Evolutionary conservation across 148 eudicot genomes (phyloP).

Genomic region (Rhododendron simsii): DNA sequence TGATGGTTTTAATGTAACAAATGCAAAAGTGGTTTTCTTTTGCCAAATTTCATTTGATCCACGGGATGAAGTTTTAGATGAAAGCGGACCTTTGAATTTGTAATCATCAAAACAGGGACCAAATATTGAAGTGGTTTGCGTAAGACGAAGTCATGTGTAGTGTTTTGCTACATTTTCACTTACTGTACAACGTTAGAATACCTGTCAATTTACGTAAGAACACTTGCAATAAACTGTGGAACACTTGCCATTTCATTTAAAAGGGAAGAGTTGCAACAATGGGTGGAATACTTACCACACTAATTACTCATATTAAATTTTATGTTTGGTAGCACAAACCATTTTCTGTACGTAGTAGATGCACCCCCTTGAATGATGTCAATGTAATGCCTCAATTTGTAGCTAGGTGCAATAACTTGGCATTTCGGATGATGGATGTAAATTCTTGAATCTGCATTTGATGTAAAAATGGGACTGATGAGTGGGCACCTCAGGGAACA

Average conservation of each 20-base stretch:
- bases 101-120: background rate
- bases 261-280: background rate
- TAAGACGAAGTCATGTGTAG: background rate
- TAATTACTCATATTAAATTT: background rate
- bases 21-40: background rate
- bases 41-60: background rate
- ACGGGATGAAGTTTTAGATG: background rate
- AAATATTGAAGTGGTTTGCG: background rate
- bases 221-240: background rate
- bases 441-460: background rate
- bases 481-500: background rate
- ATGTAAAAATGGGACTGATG: background rate
- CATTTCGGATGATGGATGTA: background rate
- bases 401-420: slow-evolving; percentile 1
- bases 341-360: background rate
- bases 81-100: background rate
- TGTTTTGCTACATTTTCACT: background rate
- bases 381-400: background rate
- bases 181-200: background rate
- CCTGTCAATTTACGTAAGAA: background rate
- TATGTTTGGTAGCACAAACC: background rate
- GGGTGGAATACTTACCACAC: background rate
- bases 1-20: background rate
- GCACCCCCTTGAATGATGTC: background rate
- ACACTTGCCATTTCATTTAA: background rate